These are phyloP conservation scores for Syzygium aromaticum DNA, from an alignment of 345 rosid genomes.

Conservation along the genomic window DNA sequence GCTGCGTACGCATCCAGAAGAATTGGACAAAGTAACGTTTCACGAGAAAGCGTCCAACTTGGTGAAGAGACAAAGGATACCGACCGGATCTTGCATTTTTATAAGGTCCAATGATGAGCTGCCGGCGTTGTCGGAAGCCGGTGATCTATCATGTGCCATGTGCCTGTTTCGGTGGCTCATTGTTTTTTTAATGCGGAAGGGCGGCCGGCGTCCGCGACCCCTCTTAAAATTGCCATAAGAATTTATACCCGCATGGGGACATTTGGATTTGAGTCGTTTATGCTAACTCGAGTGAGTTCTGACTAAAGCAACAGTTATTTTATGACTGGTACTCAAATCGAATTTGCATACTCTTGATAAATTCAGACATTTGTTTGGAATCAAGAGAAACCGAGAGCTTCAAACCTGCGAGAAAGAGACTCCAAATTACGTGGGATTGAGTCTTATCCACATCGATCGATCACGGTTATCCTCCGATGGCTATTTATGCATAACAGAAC, in stretches of 20 bases:
- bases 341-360: accelerated
- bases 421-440: accelerated
- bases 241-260: neutral
- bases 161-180: neutral
- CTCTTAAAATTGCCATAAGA: neutral
- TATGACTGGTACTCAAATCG: neutral
- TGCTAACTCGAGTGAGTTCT: accelerated
- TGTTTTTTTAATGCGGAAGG: neutral
- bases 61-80: neutral
- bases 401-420: accelerated
- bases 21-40: neutral
- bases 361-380: neutral
- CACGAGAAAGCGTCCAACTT: neutral
- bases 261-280: neutral
- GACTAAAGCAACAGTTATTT: too few species aligned
- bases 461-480: neutral
- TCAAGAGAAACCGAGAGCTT: neutral
- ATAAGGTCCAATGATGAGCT: neutral
- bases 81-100: neutral
- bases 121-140: neutral
- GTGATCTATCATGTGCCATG: neutral
- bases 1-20: neutral
- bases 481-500: too few species aligned
- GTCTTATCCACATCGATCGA: neutral
- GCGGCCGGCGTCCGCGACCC: neutral